Conservation (phyloP, 179 eudicot genomes). For the Beta corolliflora region DNA sequence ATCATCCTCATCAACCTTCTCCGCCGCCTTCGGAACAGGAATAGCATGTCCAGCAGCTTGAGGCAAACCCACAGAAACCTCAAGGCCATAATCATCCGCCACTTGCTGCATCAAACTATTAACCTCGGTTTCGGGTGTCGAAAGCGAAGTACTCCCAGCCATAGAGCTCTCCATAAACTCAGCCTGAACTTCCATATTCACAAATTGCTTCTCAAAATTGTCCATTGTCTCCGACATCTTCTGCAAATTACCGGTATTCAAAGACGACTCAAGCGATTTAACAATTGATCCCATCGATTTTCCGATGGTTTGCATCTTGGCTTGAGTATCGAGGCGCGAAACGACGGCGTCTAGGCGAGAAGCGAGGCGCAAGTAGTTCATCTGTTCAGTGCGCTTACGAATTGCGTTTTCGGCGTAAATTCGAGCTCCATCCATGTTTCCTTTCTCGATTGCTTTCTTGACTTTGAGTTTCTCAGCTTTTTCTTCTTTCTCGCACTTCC, state of each 20-base stretch:
- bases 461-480: conserved; percentile 50
- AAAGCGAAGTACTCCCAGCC: conserved; percentile 51
- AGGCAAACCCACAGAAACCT: conserved; percentile 46
- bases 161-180: conserved; percentile 56
- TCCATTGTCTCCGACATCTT: conserved; percentile 62
- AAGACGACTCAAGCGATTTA: conserved; percentile 44
- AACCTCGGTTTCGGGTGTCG: conserved; percentile 53
- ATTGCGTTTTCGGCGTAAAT: conserved; percentile 54
- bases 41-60: conserved; percentile 48
- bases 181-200: conserved; percentile 55
- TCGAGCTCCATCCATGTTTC: conserved; percentile 52
- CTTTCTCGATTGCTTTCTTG: conserved; percentile 56
- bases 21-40: conserved; percentile 28
- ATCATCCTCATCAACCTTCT: conserved; percentile 55
- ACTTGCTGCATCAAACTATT: conserved; percentile 53
- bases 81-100: conserved; percentile 52
- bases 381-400: conserved; percentile 46
- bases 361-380: conserved; percentile 50
- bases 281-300: conserved; percentile 49
- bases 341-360: conserved; percentile 50
- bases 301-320: conserved; percentile 45
- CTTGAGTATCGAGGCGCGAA: conserved; percentile 45
- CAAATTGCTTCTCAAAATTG: conserved; percentile 50
- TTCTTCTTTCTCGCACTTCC: conserved; percentile 55
- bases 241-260: conserved; percentile 49